Base-by-base conservation (phyloP, 805 yeast genomes). In the Wickerhamiella vanderwaltii region DNA sequence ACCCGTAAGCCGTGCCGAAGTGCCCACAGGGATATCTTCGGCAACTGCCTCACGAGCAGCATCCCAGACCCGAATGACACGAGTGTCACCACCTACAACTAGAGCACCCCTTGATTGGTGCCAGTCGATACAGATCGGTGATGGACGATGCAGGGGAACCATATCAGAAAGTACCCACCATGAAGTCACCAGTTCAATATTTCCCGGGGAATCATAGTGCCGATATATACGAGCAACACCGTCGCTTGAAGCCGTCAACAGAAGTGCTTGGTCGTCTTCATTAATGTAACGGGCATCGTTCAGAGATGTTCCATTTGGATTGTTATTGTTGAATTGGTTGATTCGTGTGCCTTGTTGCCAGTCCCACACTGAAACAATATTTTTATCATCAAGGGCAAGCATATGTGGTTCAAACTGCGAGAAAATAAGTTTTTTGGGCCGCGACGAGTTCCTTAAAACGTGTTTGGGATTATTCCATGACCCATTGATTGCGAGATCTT, bases 151-250 rank as follows among this genome's bases (percentile, higher is more conserved):
- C 0, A 94, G 79, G 19, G 85, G 66, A 13, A 85, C 62, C 54
- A 88, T 67, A 57, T 87, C 95, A 0, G 94, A 80, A 44, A 91
- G 67, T 0, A 94, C 95, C 57, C 95, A 72, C 96, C 97, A 91
- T 0, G 95, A 74, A 0, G 94, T 72, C 2, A 86, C 75, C 40
- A 84, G 60, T 50, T 79, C 79, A 6, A 77, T 67, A 4, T 67
- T 64, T 3, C 67, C 68, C 6, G 61, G 48, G 12, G 72, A 69
- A 43, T 81, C 79, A 57, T 84, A 81, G 53, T 80, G 75, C 51
- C 81, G 79, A 61, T 79, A 91, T 9, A 91, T 73, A 46, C 83
- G 79, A 18, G 93, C 79, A n/a, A 84, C 81, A 43, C 98, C 98
- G 56, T 91, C 98, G 6, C 88, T 80, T 0, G 95, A 77, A 2